These are phyloP conservation scores for Diaporthe citriasiana DNA, from an alignment of 2,329 filamentous ascomycete genomes.

Conservation along the genomic window DNA sequence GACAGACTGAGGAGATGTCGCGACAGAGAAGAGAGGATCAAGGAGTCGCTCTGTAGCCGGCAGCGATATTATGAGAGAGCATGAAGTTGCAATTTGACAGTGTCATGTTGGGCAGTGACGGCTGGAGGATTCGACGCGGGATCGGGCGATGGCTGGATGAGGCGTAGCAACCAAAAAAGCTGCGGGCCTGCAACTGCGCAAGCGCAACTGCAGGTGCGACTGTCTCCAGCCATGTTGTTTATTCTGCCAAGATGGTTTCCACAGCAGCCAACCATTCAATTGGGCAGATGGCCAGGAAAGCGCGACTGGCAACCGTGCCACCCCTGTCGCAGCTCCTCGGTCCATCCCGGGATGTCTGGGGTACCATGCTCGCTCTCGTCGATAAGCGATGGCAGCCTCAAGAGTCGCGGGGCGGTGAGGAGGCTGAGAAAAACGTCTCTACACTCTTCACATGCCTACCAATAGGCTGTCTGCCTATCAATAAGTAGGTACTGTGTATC, in stretches of 20 bases:
- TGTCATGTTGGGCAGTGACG: slow-evolving; percentile 25
- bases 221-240: slow-evolving; percentile 37
- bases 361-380: background rate
- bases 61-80: slow-evolving; percentile 18
- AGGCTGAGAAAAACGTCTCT: background rate
- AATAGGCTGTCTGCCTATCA: too few relatives aligned
- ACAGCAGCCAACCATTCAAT: slow-evolving; percentile 35
- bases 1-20: background rate
- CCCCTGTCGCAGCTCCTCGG: slow-evolving; percentile 26
- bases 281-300: slow-evolving; percentile 11
- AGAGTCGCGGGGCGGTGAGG: background rate
- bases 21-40: slow-evolving; percentile 6
- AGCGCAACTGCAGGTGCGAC: slow-evolving; percentile 36
- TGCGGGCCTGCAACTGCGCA: slow-evolving; percentile 10
- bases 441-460: background rate
- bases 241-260: slow-evolving; percentile 37
- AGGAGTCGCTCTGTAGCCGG: slow-evolving; percentile 23
- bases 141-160: slow-evolving; percentile 25
- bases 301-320: slow-evolving; percentile 36
- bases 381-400: slow-evolving; percentile 19
- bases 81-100: slow-evolving; percentile 31
- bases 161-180: slow-evolving; percentile 11
- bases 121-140: slow-evolving; percentile 29
- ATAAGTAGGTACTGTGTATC: background rate
- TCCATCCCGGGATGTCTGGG: slow-evolving; percentile 25